A percentile compares a stretch with the other conserved stretches of the same genome.
Evolutionary conservation across 257 asterid species (phyloP).

Genomic region (Nemophila menziesii): DNA sequence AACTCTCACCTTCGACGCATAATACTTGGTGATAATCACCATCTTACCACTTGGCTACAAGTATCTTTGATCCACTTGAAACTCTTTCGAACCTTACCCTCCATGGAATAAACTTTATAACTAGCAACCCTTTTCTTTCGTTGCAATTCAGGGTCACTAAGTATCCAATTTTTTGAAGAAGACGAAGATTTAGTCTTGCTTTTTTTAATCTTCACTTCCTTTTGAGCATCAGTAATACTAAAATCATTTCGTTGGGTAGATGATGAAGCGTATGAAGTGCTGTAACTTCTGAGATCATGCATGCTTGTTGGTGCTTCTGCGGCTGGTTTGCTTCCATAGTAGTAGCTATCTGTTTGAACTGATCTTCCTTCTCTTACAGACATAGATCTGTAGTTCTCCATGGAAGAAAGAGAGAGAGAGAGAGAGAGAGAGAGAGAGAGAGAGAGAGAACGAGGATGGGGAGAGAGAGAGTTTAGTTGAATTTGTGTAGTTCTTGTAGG

Average conservation of each 20-base stretch:
- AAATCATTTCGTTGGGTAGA: not conserved
- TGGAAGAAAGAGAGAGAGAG: not conserved
- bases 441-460: not conserved
- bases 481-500: not conserved
- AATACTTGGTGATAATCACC: conserved; percentile 40
- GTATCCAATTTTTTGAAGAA: conserved; percentile 27
- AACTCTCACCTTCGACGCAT: too few relatives aligned
- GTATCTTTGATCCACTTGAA: conserved; percentile 67
- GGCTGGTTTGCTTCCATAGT: not conserved
- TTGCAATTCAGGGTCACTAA: conserved; percentile 44
- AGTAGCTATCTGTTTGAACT: not conserved
- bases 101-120: conserved; percentile 45
- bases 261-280: conserved; percentile 21
- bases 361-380: not conserved
- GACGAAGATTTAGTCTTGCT: conserved; percentile 21
- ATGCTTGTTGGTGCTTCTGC: not conserved
- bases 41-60: conserved; percentile 41
- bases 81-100: conserved; percentile 58
- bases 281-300: conserved; percentile 32
- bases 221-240: not conserved
- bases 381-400: conserved; percentile 3
- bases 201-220: conserved; percentile 31
- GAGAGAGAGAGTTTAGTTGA: not conserved
- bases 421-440: not conserved
- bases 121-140: conserved; percentile 52